A percentile compares a stretch with the other conserved stretches of the same genome.
Evolutionary conservation across 768 basidiomycete genomes (phyloP).

Genomic region (Auricularia auricula-judae): DNA sequence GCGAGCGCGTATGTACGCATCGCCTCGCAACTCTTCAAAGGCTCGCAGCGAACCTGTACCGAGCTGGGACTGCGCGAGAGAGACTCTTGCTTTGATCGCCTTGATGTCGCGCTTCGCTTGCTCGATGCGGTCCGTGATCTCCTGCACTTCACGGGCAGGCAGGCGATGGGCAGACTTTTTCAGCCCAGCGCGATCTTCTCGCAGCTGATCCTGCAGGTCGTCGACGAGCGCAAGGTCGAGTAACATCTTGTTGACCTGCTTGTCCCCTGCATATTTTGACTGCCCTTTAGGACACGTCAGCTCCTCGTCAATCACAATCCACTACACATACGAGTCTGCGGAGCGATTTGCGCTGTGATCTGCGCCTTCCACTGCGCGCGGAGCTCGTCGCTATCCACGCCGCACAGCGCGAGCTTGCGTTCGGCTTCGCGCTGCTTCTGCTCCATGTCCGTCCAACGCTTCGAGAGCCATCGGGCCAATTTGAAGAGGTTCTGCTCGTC

Average conservation of each 20-base stretch:
- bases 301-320: too few species aligned
- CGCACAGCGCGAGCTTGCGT: neutral
- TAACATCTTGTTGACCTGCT: neutral
- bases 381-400: neutral
- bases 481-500: neutral
- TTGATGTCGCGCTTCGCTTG: neutral
- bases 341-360: too few species aligned
- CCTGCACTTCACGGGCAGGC: neutral
- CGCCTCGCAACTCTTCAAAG: neutral
- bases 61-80: neutral
- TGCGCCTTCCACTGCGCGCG: neutral
- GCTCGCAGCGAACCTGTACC: neutral
- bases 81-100: neutral
- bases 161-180: neutral
- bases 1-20: neutral
- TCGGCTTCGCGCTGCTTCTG: neutral
- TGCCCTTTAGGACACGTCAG: neutral
- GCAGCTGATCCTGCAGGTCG: neutral
- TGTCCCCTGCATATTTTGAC: neutral
- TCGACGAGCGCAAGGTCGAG: neutral
- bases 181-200: neutral
- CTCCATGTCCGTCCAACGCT: neutral
- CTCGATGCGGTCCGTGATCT: neutral
- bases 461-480: neutral
- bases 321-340: too few species aligned